Percentiles rank a stretch among this genome's conserved stretches.
Conservation (phyloP, 2,329 filamentous ascomycete species). For the Aureobasidium sp. region DNA sequence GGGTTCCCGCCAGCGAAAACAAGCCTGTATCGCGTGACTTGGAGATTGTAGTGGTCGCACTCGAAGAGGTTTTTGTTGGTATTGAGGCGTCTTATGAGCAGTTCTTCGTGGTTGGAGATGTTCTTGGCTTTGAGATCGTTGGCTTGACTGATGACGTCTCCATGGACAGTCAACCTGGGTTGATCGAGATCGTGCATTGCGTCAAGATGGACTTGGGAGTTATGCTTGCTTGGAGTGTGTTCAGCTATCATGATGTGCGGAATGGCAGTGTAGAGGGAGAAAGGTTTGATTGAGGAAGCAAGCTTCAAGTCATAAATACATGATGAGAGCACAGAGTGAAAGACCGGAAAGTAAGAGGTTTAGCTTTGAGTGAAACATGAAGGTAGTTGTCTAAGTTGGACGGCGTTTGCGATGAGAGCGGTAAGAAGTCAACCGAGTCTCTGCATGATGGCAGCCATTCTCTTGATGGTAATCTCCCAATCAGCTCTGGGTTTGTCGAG, state of each 20-base stretch:
- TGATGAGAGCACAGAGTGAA: too few relatives aligned
- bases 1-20: not conserved
- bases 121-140: not conserved
- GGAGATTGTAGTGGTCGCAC: not conserved
- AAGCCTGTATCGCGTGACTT: not conserved
- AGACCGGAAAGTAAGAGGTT: too few relatives aligned
- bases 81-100: fast-evolving
- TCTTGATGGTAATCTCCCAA: not conserved
- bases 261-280: not conserved
- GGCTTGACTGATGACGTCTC: not conserved
- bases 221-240: not conserved
- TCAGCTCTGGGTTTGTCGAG: not conserved
- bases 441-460: not conserved
- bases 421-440: not conserved
- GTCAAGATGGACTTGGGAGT: not conserved
- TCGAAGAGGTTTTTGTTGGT: not conserved
- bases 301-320: too few relatives aligned
- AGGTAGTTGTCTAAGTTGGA: too few relatives aligned
- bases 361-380: too few relatives aligned
- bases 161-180: too few relatives aligned
- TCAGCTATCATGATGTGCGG: not conserved
- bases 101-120: not conserved
- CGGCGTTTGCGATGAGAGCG: not conserved
- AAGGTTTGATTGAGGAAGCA: not conserved
- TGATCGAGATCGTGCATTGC: not conserved